Conservation (phyloP, 2,329 filamentous ascomycete genomes). For the Ophiobolus disseminans region DNA sequence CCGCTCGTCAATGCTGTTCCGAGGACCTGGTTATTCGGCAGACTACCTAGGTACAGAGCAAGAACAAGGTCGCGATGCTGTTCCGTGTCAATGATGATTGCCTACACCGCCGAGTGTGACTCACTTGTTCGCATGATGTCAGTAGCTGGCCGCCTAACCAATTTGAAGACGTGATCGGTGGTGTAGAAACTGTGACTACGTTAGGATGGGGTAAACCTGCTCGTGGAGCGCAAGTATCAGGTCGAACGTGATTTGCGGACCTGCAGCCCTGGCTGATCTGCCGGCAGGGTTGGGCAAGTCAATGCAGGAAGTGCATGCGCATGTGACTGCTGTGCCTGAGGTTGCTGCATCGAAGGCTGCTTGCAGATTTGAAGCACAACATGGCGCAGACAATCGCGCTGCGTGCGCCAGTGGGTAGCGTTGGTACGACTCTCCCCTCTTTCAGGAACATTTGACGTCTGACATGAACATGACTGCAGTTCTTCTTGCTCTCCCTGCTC, state of each 20-base stretch:
- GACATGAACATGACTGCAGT: not conserved
- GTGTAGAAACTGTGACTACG: not conserved
- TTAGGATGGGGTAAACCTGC: not conserved
- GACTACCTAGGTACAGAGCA: constrained; percentile 10
- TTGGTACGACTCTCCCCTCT: constrained; percentile 8
- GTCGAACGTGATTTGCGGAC: constrained; percentile 30
- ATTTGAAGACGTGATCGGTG: not conserved
- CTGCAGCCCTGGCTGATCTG: constrained; percentile 30
- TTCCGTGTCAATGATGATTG: constrained; percentile 15
- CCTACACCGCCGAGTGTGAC: constrained; percentile 21
- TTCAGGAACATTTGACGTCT: constrained; percentile 13
- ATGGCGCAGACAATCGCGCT: constrained; percentile 14
- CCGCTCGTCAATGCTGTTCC: constrained; percentile 12
- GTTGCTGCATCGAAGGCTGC: constrained; percentile 27
- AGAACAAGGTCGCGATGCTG: constrained; percentile 11
- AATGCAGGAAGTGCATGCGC: constrained; percentile 24
- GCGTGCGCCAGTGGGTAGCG: constrained; percentile 12
- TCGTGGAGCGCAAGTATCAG: constrained; percentile 11
- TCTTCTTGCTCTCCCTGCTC: no score
- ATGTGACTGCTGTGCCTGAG: constrained; percentile 36
- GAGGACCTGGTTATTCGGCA: constrained; percentile 16
- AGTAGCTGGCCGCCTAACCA: constrained; percentile 1
- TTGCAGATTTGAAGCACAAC: constrained; percentile 25
- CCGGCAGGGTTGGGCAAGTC: constrained; percentile 23
- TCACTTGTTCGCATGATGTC: constrained; percentile 11